Base-by-base conservation (phyloP, 1,284 basidiomycete genomes). In the Crepidotus sp. region DNA sequence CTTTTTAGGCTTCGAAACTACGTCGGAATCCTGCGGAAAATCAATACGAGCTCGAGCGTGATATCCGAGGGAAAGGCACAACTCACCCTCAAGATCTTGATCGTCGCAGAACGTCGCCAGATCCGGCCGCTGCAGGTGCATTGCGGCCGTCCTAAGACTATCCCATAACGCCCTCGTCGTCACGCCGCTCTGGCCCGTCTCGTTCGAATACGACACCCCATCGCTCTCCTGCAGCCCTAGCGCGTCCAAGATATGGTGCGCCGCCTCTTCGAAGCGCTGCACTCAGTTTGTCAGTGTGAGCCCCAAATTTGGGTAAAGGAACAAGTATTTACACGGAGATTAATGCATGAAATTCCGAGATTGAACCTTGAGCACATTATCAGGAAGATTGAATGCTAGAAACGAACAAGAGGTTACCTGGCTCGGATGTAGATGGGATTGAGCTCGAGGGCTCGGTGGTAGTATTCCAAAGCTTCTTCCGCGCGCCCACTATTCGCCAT, bases 381-480 rank as follows among this genome's bases (percentile, higher is more conserved):
- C 36, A 35, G 45, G 43, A 15, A 49, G 36, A 33, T 34, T 35
- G 40, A 29, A 43, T 40, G 11, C 3, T 30, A 46, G 24, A 41
- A 17, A 25, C 43, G 44, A 14, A 44, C 38, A 15, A 34, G 9
- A 35, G 60, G 64, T 47, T 46, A 82, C 83, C 88, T 76, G 7
- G 92, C 92, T 49, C 96, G 83, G 43, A 97, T 93, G 61, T 98
- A 98, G 27, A 79, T 77, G 4, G 95, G 94, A 58, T 96, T 92
- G 44, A 97, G 70, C 51, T 89, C 83, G 29, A 98, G 71, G 2
- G 95, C 96, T 39, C 79, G 79, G 58, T 85, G 79, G 63, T 98
- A 98, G 63, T 91, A 97, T 52, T 84, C 70, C 13, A 97, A 71
- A 7, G 96, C 94, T 50, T 91, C 81, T 32, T 79, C 78, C 14